phyloP scores from a whole-genome alignment of 257 asterid genomes.

The Solanum pinnatisectum region DNA sequence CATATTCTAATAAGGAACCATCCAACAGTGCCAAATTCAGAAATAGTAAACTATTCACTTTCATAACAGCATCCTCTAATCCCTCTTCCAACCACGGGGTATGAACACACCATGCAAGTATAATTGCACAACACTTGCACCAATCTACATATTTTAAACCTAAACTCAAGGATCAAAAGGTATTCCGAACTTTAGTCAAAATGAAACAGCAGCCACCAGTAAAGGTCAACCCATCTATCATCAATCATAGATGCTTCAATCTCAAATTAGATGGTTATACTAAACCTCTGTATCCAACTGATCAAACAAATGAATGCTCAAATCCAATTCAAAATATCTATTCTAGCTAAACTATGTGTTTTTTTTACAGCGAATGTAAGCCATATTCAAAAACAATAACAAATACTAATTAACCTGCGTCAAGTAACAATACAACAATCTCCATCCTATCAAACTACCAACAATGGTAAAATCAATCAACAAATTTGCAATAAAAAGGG shows the following conservation, averaged over 20 bases:
- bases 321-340: background rate
- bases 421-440: background rate
- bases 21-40: background rate
- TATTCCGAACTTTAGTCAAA: background rate
- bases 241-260: background rate
- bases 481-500: background rate
- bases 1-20: background rate
- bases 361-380: background rate
- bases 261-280: background rate
- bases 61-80: background rate
- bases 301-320: background rate
- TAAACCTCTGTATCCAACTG: background rate
- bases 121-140: background rate
- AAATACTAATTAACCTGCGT: background rate
- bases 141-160: background rate
- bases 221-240: background rate
- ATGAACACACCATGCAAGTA: background rate
- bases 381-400: background rate
- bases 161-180: background rate
- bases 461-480: background rate
- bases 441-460: background rate
- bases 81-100: background rate
- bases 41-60: background rate
- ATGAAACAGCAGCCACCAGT: background rate
- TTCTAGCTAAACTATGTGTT: background rate